Evolutionary conservation across 306 rosid genomes (phyloP).

Genomic region (Luffa aegyptiaca): DNA sequence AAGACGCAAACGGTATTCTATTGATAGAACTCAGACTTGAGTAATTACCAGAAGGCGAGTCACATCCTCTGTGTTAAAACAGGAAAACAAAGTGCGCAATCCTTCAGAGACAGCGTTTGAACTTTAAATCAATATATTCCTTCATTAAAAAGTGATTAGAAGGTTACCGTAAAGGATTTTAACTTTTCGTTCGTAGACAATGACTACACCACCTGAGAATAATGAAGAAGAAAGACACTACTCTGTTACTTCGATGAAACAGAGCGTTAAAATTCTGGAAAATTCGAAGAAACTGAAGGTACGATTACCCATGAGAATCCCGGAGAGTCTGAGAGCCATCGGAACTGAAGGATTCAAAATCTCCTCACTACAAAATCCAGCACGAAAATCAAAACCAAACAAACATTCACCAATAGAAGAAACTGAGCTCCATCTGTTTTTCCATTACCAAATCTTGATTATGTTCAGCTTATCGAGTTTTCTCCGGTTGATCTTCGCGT

Average conservation of each 20-base stretch:
- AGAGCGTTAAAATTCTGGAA: not conserved
- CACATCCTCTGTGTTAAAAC: slow-evolving; percentile 60
- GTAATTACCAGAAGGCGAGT: slow-evolving; percentile 60
- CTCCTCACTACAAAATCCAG: slow-evolving; percentile 45
- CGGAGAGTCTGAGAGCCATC: slow-evolving; percentile 87
- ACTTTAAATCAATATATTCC: not conserved
- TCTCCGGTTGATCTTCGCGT: slow-evolving; percentile 55
- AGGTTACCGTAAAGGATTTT: slow-evolving; percentile 55
- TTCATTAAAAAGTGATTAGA: not conserved
- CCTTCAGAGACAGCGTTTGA: not conserved
- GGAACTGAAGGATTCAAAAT: slow-evolving; percentile 84
- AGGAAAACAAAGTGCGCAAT: not conserved
- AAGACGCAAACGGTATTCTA: not conserved
- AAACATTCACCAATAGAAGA: not conserved
- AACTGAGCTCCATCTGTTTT: not conserved
- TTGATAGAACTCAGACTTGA: not conserved
- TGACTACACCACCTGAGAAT: slow-evolving; percentile 75
- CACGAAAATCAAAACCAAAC: not conserved
- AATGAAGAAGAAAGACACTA: not conserved
- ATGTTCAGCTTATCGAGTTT: slow-evolving; percentile 62
- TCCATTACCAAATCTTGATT: slow-evolving; percentile 55
- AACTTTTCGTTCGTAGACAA: slow-evolving; percentile 85
- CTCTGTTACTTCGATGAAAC: slow-evolving; percentile 4
- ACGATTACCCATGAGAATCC: slow-evolving; percentile 87
- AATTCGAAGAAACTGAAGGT: not conserved